Evolutionary conservation across 2,329 filamentous ascomycete genomes (phyloP).

Genomic region (Nigrospora sphaerica): DNA sequence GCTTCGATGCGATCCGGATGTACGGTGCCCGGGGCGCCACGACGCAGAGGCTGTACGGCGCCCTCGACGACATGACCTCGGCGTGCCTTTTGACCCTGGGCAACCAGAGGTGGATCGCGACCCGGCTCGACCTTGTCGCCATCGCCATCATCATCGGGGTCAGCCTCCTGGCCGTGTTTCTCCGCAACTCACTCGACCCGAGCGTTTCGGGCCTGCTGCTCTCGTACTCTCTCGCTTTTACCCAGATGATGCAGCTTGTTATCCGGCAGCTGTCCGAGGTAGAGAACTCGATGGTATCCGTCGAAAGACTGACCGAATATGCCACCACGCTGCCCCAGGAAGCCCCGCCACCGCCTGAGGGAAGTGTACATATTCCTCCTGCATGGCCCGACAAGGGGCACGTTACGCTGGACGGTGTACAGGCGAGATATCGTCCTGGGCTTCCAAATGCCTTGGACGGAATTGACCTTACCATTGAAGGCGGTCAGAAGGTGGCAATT

Average conservation of each 20-base stretch:
- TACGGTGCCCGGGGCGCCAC: conserved; percentile 56
- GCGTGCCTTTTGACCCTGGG: conserved; percentile 63
- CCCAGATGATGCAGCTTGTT: conserved; percentile 61
- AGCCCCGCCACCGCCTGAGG: conserved; percentile 43
- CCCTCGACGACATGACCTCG: conserved; percentile 60
- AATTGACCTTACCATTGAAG: conserved; percentile 25
- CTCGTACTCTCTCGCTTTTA: conserved; percentile 58
- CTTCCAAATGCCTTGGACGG: conserved; percentile 40
- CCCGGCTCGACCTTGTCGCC: conserved; percentile 56
- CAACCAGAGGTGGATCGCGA: conserved; percentile 60
- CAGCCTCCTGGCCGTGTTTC: conserved; percentile 58
- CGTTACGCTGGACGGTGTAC: conserved; percentile 36
- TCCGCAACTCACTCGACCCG: conserved; percentile 54
- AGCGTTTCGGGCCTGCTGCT: conserved; percentile 59
- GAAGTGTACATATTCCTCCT: conserved; percentile 24
- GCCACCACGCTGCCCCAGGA: conserved; percentile 51
- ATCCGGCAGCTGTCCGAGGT: conserved; percentile 62
- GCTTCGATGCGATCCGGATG: conserved; percentile 55
- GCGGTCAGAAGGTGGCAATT: conserved; percentile 36
- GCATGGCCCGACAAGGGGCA: conserved; percentile 38
- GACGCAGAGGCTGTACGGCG: conserved; percentile 40
- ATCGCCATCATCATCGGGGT: conserved; percentile 55
- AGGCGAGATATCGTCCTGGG: conserved; percentile 42
- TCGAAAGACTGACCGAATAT: conserved; percentile 60
- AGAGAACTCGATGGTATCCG: conserved; percentile 65